Conservation (phyloP, 2,329 filamentous ascomycete genomes). For the Exophiala mesophila region DNA sequence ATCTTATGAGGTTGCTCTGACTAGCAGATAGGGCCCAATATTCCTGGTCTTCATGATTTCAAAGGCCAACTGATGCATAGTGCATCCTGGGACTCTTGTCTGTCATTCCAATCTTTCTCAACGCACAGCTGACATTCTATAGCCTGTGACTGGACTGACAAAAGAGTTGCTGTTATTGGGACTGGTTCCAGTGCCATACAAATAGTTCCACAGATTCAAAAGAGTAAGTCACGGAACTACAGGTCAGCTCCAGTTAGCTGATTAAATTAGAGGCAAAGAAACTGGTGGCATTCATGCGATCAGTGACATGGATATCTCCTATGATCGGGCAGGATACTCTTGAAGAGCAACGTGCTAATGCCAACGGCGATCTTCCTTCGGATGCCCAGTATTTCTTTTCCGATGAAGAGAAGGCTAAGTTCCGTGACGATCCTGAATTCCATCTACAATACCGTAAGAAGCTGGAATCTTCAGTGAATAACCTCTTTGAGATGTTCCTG, state of each 20-base stretch:
- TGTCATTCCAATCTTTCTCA: background rate
- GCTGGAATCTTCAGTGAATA: constrained; percentile 43
- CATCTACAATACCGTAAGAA: constrained; percentile 41
- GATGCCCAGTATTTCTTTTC: constrained; percentile 15
- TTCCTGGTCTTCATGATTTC: constrained; percentile 45
- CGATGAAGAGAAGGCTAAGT: constrained; percentile 28
- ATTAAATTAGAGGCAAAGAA: no score
- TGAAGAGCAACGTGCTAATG: no score
- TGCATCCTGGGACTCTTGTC: constrained; percentile 38
- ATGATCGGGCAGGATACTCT: no score
- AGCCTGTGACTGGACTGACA: constrained; percentile 8
- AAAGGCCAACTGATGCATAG: constrained; percentile 43
- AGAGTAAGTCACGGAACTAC: no score
- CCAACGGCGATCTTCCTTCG: constrained; percentile 8
- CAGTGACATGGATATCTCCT: constrained; percentile 28
- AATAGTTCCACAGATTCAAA: constrained; percentile 12
- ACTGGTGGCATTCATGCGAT: constrained; percentile 29
- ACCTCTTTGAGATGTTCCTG: constrained; percentile 40
- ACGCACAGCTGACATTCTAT: background rate
- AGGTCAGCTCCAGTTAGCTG: no score
- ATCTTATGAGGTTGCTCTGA: no score
- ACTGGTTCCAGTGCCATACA: constrained; percentile 12
- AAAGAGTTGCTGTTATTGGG: constrained; percentile 15
- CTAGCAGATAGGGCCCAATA: constrained; percentile 35
- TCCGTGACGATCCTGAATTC: constrained; percentile 38